A percentile compares a stretch with the other conserved stretches of the same genome.
Evolutionary conservation across 1,284 basidiomycete genomes (phyloP).

Genomic region (Cutaneotrichosporon cutaneum): DNA sequence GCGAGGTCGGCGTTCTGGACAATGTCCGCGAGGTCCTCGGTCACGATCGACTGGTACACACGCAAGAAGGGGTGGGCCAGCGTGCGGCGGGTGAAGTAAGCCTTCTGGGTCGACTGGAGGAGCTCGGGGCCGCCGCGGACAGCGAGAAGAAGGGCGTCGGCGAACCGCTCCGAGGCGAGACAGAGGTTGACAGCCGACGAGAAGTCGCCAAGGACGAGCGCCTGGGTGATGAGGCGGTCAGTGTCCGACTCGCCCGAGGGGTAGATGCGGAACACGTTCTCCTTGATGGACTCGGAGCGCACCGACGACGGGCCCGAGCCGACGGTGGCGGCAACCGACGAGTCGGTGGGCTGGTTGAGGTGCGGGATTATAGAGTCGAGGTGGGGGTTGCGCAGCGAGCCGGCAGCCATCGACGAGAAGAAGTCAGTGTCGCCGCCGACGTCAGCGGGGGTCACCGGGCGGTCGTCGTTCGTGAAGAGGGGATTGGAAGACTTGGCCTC

Average conservation of each 20-base stretch:
- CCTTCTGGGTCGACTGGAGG: constrained; percentile 84
- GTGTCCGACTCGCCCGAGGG: constrained; percentile 82
- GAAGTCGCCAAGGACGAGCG: constrained; percentile 92
- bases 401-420: constrained; percentile 72
- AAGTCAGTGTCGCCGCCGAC: constrained; percentile 71
- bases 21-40: constrained; percentile 85
- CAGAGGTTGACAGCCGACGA: constrained; percentile 88
- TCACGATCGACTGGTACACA: constrained; percentile 92
- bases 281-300: constrained; percentile 65
- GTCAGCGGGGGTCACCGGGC: constrained; percentile 52
- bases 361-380: constrained; percentile 71
- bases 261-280: constrained; percentile 86
- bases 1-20: constrained; percentile 92
- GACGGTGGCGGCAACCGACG: constrained; percentile 84
- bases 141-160: constrained; percentile 90
- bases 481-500: constrained; percentile 8
- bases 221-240: constrained; percentile 85
- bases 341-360: constrained; percentile 72
- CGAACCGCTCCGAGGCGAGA: constrained; percentile 82
- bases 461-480: constrained; percentile 61
- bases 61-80: constrained; percentile 81
- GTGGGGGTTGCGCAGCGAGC: constrained; percentile 58
- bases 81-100: constrained; percentile 84
- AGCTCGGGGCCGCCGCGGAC: constrained; percentile 87
- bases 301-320: constrained; percentile 83